Evolutionary conservation across 164 flowering plant species (phyloP).

Genomic region (Saururus chinensis): DNA sequence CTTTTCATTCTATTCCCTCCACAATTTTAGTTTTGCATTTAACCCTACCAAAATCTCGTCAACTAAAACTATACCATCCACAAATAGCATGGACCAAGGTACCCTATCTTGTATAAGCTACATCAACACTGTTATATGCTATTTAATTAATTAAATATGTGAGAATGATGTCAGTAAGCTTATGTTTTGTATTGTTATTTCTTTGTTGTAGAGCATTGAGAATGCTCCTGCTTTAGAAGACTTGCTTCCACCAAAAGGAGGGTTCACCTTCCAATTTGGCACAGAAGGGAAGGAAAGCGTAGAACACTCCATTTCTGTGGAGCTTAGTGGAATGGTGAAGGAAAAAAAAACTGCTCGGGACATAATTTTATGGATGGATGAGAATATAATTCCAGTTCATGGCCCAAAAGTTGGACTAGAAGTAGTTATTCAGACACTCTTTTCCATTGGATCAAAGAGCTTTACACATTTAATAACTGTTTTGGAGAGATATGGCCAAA

Average conservation of each 20-base stretch:
- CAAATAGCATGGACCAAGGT: too few species aligned
- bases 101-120: too few species aligned
- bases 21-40: too few species aligned
- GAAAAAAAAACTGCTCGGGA: constrained; percentile 64
- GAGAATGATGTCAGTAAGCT: neutral
- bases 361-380: constrained; percentile 77
- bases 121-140: too few species aligned
- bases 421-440: constrained; percentile 76
- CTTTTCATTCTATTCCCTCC: too few species aligned
- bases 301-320: constrained; percentile 44
- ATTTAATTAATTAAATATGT: neutral
- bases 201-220: constrained; percentile 61
- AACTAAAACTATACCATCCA: too few species aligned
- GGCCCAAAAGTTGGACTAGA: constrained; percentile 54
- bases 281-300: constrained; percentile 48
- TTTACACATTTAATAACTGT: constrained; percentile 95
- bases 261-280: constrained; percentile 48
- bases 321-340: constrained; percentile 74
- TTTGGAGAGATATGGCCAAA: constrained; percentile 95
- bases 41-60: too few species aligned
- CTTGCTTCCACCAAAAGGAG: constrained; percentile 88
- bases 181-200: neutral
- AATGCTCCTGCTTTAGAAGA: constrained; percentile 84
- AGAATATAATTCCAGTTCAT: constrained; percentile 59
- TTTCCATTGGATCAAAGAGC: constrained; percentile 96